Evolutionary conservation across 2,329 filamentous ascomycete species (phyloP).

Genomic region (Hymenoscyphus linearis): DNA sequence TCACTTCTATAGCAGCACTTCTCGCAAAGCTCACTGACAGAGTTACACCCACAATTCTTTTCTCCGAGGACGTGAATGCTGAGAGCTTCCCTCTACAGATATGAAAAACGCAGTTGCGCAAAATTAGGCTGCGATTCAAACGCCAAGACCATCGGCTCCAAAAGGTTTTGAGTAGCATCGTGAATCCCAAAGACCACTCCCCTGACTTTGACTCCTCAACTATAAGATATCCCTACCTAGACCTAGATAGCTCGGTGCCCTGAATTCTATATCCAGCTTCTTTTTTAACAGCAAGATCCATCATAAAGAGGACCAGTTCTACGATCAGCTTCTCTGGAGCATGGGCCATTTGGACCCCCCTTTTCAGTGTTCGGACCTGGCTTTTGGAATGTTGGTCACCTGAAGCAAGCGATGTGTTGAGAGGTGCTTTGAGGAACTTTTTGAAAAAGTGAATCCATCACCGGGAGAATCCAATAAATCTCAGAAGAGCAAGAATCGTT

Average conservation of each 20-base stretch:
- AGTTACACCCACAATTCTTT: background rate
- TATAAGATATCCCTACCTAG: no score
- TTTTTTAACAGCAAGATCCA: slow-evolving; percentile 60
- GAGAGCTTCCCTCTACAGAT: background rate
- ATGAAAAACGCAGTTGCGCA: background rate
- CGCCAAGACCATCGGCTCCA: background rate
- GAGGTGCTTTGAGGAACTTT: slow-evolving; percentile 52
- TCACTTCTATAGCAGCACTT: background rate
- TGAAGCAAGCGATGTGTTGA: slow-evolving; percentile 43
- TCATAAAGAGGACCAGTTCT: slow-evolving; percentile 55
- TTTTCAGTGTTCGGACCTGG: slow-evolving; percentile 38
- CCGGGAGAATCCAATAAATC: slow-evolving; percentile 52
- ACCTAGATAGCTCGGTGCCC: no score
- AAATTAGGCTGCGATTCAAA: background rate
- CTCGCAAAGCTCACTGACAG: background rate
- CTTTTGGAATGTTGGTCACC: slow-evolving; percentile 1
- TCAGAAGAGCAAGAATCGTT: slow-evolving; percentile 49
- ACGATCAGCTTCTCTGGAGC: slow-evolving; percentile 53
- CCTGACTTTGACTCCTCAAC: no score
- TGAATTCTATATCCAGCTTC: no score
- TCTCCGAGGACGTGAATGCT: background rate
- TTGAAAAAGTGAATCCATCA: slow-evolving; percentile 54
- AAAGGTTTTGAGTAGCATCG: background rate
- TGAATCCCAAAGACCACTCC: no score
- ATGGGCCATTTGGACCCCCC: slow-evolving; percentile 56